Percentiles rank a stretch among this genome's conserved stretches.
Evolutionary conservation across 352 stramenopile genomes (phyloP).

Genomic region (Pythium monospermum): DNA sequence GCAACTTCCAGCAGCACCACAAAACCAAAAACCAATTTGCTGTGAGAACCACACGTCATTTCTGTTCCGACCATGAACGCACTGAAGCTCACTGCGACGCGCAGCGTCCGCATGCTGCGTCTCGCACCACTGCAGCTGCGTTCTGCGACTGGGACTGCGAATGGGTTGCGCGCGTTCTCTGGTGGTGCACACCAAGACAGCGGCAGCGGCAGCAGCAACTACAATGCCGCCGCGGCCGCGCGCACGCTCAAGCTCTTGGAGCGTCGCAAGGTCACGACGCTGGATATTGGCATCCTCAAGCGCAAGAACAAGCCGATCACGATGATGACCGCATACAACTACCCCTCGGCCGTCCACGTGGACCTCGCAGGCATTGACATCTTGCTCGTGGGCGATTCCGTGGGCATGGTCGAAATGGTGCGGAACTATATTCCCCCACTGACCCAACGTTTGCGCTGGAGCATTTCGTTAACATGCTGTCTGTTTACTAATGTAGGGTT

Average conservation of each 20-base stretch:
- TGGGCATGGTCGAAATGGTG: conserved; percentile 98
- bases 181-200: conserved; percentile 1
- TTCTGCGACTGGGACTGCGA: too few species aligned
- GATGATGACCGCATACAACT: conserved; percentile 99
- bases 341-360: conserved; percentile 95
- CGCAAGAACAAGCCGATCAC: conserved; percentile 95
- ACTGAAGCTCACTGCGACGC: background rate
- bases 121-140: background rate
- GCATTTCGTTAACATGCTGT: conserved; percentile 9
- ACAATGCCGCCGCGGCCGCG: conserved; percentile 44
- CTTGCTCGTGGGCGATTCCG: conserved; percentile 96
- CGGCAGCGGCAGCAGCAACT: conserved; percentile 22
- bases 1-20: too few species aligned
- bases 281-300: conserved; percentile 87
- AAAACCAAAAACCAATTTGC: too few species aligned
- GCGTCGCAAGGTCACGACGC: conserved; percentile 78
- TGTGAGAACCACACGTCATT: too few species aligned
- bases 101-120: background rate
- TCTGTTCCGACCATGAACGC: background rate
- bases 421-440: conserved; percentile 43
- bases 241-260: conserved; percentile 82
- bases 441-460: background rate
- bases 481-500: conserved; percentile 37
- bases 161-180: conserved; percentile 5
- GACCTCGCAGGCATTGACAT: conserved; percentile 97